Evolutionary conservation across 1,139 yeast genomes (phyloP), one percentile per base, ranked within the genome.

Genomic region (Suhomyces panamericanus): DNA sequence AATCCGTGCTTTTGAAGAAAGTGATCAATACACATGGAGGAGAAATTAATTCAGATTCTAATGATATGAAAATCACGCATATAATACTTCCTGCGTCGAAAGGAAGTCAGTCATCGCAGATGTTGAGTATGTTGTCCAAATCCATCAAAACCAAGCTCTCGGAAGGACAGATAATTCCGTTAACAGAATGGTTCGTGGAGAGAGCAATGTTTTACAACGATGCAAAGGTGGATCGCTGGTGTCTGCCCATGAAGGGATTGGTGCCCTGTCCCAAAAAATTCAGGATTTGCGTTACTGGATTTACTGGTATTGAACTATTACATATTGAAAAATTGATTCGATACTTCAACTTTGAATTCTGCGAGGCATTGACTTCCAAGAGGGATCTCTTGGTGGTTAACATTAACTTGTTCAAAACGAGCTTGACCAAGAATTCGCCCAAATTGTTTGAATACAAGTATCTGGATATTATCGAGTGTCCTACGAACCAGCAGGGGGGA

Each of bases 121-220:
- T 63, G 55, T 56, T 69, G 31, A 60, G 60, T 30, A 53, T 55
- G n/a, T 55, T 69, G 15, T 62, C 73, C 2, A 29, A 53, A 3
- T 30, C 50, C 3, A 49, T 58, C 11, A 64, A 59, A 38, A 45
- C 52, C 17, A 55, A 55, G 20, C 58, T 69, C 26, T 56, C 60
- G 29, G 52, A 50, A 34, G 63, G 65, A 4, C 53, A 54, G 3
- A 58, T 67, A 15, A 55, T 56, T 30, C 57, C 73, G 2, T 78
- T 81, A 2, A 85, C 96, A 2, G 97, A 91, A 63, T 89, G 96
- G 91, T 85, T 87, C 54, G 67, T 91, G 24, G 98, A 91, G 62
- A 65, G 97, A 48, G 78, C 88, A 28, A 68, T 90, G 28, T 85
- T 77, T 61, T 85, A 85, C 56, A 76, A 78, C 37, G 65, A 66